Conservation (phyloP, 1,284 basidiomycete species). For the Ceratobasidium theobromae region DNA sequence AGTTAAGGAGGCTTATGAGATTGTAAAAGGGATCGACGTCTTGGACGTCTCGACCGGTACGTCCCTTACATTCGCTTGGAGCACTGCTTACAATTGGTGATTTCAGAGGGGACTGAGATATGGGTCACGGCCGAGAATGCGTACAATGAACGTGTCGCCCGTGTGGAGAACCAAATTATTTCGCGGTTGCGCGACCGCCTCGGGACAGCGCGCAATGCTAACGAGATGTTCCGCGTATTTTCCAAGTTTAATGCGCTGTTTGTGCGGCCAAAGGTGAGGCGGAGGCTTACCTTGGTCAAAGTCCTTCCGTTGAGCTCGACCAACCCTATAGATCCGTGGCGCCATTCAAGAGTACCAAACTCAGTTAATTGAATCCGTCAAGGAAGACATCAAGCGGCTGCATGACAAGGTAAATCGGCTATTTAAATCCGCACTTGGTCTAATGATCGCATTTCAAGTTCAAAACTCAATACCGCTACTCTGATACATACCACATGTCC, state of each 20-base stretch:
- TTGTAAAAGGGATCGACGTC: slow-evolving; percentile 94
- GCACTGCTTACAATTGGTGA: background rate
- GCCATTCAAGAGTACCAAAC: slow-evolving; percentile 99
- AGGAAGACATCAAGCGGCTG: slow-evolving; percentile 93
- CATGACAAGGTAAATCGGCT: slow-evolving; percentile 76
- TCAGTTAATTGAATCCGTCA: slow-evolving; percentile 95
- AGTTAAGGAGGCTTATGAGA: slow-evolving; percentile 92
- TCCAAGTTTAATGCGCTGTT: slow-evolving; percentile 98
- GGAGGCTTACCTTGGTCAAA: too few relatives aligned
- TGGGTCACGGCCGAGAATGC: slow-evolving; percentile 97
- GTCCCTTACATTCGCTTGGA: slow-evolving; percentile 39
- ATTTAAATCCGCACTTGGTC: slow-evolving; percentile 12
- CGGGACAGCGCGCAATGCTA: slow-evolving; percentile 95
- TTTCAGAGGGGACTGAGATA: slow-evolving; percentile 91
- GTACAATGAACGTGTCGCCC: slow-evolving; percentile 95
- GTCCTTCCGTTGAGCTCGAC: too few relatives aligned
- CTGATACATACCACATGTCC: slow-evolving; percentile 96
- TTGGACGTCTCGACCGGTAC: slow-evolving; percentile 86
- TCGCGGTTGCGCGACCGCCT: slow-evolving; percentile 87
- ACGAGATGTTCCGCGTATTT: slow-evolving; percentile 99
- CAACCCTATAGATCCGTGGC: slow-evolving; percentile 71
- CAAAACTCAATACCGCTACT: slow-evolving; percentile 91
- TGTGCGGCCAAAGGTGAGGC: slow-evolving; percentile 96
- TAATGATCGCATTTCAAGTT: slow-evolving; percentile 52
- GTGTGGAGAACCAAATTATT: slow-evolving; percentile 99